Percentiles rank a stretch among this genome's conserved stretches.
Conservation (phyloP, 2,329 filamentous ascomycete genomes). For the Aspergillus quadrilineatus region DNA sequence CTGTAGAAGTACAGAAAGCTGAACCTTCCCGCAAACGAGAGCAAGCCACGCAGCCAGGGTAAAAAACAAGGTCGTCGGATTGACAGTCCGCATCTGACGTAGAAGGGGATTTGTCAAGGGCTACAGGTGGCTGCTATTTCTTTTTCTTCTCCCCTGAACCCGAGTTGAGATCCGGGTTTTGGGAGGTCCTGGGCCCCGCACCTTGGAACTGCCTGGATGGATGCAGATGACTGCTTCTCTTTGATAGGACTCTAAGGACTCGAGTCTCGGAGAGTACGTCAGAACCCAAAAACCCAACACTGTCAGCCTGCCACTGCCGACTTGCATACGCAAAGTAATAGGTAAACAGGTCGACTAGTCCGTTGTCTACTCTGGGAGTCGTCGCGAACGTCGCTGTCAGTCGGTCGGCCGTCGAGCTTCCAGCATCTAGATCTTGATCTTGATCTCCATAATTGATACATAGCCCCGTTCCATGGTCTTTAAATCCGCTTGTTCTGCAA, state of each 20-base stretch:
- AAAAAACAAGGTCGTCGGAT: background rate
- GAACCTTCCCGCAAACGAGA: background rate
- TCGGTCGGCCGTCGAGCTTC: background rate
- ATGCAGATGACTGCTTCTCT: background rate
- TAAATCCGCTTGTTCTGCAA: background rate
- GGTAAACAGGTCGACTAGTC: too few species aligned
- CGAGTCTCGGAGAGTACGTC: background rate
- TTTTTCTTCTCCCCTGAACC: conserved; percentile 3
- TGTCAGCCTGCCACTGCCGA: background rate
- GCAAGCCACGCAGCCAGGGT: background rate
- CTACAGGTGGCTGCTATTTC: background rate
- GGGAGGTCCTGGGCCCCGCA: background rate
- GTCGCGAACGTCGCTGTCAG: background rate
- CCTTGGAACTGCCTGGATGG: background rate
- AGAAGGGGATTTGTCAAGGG: background rate
- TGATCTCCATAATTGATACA: background rate
- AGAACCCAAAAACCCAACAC: background rate
- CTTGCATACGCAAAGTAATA: too few species aligned
- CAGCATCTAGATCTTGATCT: background rate
- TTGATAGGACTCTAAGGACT: background rate
- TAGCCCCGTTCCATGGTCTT: background rate
- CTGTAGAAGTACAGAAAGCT: background rate
- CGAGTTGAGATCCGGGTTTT: background rate
- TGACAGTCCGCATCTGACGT: background rate
- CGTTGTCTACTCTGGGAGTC: too few species aligned